Evolutionary conservation across 306 rosid species (phyloP), one percentile per base, ranked within the genome.

Genomic region (Biancaea sappan): DNA sequence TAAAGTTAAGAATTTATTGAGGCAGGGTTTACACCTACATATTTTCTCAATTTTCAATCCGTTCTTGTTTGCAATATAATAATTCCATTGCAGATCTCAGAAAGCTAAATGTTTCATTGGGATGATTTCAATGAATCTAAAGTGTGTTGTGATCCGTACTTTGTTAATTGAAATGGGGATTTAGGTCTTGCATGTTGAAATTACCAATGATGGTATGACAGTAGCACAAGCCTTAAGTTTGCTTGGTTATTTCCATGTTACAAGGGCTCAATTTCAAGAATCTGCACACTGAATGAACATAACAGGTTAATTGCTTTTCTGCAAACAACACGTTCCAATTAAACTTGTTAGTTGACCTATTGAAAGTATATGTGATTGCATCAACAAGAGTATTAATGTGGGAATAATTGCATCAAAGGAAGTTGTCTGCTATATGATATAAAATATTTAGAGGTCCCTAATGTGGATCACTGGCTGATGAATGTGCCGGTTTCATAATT

Each of bases 11-110:
- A 24, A 21, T 72, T 31, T 58, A 66, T 31, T 41, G 26, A 19
- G 19, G 18, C 47, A 40, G 51, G 71, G 66, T 54, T 62, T 34
- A 38, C 51, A 28, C 64, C 35, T 64, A 53, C 34, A 72, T 78
- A 32, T 5, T 50, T 57, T 64, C 64, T 69, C 50, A 54, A 46
- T 56, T 64, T 70, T 71, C 71, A 54, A 31, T 43, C 15, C 35
- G 54, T 15, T 28, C 43, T 54, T 46, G 43, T 43, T 38, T 24
- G 22, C 58, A 28, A 13, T 58, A 65, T 54, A 54, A 54, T 62
- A 62, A 28, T 59, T 38, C 66, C 67, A 37, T 51, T 13, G n/a
- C 11, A 37, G 41, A 37, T 6, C 41, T 3, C 41, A 6, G 41
- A 37, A 7, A 37, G 41, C 41, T 3, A 6, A 12, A 12, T 37